Base-by-base conservation (phyloP, 208 protist genomes). In the Leishmania major region DNA sequence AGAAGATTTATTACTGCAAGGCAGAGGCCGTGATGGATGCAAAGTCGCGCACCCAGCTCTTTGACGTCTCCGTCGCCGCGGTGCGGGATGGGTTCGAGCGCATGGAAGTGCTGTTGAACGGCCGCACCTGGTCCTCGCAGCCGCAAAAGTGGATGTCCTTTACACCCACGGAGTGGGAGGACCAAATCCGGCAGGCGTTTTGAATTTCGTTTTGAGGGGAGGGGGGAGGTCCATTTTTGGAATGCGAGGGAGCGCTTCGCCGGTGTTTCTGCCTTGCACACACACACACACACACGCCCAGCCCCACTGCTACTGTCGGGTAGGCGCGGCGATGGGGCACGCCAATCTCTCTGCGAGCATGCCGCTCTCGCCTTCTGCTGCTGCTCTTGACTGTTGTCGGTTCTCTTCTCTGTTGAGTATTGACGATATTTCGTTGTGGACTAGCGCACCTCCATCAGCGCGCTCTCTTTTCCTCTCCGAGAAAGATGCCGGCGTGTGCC, bases 71-170 rank as follows among this genome's bases (percentile, higher is more conserved):
- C n/a, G 75, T 92, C 1, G 35, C 70, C 5, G 84, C 82, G 19
- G 90, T 97, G 57, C 84, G 82, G 47, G 84, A 89, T 19, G 79
- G 82, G 51, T 95, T 96, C 70, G 75, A 82, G 11, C 62, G 74
- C 37, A 84, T 93, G 64, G 84, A 94, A n/a, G 51, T 45, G 31
- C 49, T 91, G 31, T 69, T 97, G n/a, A 72, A 87, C 40, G 91
- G 90, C 17, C 86, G 92, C 31, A 57, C 71, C 31, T 97, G 94
- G 92, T 97, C 94, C 37, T 83, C 73, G 1, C 92, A 88, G 37
- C 92, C 91, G 45, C 75, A 90, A 28, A 95, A 96, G 66, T 97
- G 89, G 87, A 94, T 94, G 87, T 75, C 87, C 3, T 83, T 78
- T 31, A 79, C 75, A 0, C 75, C 84, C 17, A 77, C 87, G 13